Conservation (phyloP, 192 early-diverging fungal species). For the Pilaira anomala region DNA sequence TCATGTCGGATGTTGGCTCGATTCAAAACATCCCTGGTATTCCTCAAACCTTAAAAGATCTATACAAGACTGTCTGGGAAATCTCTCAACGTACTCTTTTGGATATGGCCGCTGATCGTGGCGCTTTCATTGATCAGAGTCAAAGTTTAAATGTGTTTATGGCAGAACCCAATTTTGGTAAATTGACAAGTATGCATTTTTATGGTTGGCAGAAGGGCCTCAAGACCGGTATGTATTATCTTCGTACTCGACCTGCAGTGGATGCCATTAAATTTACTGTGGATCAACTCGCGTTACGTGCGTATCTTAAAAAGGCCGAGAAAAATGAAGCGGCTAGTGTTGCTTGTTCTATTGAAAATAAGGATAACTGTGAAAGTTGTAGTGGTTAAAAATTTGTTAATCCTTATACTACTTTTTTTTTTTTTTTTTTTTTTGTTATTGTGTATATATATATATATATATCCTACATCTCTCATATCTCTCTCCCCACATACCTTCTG, state of each 20-base stretch:
- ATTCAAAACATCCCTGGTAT: slow-evolving; percentile 76
- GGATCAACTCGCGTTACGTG: slow-evolving; percentile 72
- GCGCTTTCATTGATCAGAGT: slow-evolving; percentile 95
- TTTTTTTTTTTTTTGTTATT: too few species aligned
- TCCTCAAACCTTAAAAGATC: slow-evolving; percentile 83
- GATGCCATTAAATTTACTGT: slow-evolving; percentile 97
- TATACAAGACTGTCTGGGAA: slow-evolving; percentile 99
- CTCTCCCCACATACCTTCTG: too few species aligned
- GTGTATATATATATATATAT: neutral
- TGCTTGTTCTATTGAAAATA: slow-evolving; percentile 90
- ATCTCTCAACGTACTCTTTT: slow-evolving; percentile 87
- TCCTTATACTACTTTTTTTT: neutral
- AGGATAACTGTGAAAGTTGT: slow-evolving; percentile 91
- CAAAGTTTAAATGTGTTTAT: slow-evolving; percentile 96
- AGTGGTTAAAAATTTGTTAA: slow-evolving; percentile 51
- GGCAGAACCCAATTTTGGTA: slow-evolving; percentile 90
- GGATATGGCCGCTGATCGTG: slow-evolving; percentile 96
- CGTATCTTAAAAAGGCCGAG: slow-evolving; percentile 33
- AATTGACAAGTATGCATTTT: slow-evolving; percentile 96
- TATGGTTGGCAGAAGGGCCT: slow-evolving; percentile 97
- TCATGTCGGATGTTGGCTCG: slow-evolving; percentile 89
- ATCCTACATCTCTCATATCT: too few species aligned
- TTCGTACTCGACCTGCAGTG: slow-evolving; percentile 91
- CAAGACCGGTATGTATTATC: slow-evolving; percentile 99
- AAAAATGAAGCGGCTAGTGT: slow-evolving; percentile 61